Conservation (phyloP, 1,284 basidiomycete species). For the Pascua sp. region DNA sequence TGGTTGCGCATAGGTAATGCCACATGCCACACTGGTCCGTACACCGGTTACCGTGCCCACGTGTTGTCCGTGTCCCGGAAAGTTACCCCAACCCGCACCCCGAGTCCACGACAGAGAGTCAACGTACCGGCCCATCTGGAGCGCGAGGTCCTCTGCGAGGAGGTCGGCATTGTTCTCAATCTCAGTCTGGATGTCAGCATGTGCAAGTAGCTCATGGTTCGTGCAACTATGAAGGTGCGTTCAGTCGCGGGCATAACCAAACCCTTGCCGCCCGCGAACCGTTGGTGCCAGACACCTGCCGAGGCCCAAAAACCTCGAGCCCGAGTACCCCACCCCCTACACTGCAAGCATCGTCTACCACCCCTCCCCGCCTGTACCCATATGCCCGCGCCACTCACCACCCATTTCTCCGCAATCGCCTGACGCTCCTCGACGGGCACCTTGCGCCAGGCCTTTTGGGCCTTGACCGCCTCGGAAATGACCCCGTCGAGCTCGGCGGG, state of each 20-base stretch:
- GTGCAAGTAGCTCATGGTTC: not conserved
- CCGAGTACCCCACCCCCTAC: no score
- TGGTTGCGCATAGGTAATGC: no score
- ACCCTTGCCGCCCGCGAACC: not conserved
- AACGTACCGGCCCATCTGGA: slow-evolving; percentile 71
- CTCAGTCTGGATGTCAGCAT: slow-evolving; percentile 57
- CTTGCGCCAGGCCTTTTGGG: slow-evolving; percentile 70
- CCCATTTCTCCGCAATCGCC: slow-evolving; percentile 68
- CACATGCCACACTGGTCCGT: no score
- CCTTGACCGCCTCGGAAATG: slow-evolving; percentile 60
- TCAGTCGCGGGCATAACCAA: no score
- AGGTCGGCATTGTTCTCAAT: slow-evolving; percentile 68
- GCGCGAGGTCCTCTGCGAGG: slow-evolving; percentile 69
- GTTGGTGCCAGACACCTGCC: no score
- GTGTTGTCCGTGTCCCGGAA: no score
- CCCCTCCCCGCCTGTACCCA: no score
- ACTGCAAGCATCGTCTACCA: not conserved
- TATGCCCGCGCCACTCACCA: slow-evolving; percentile 54
- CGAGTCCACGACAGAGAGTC: not conserved
- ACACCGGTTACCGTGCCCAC: no score
- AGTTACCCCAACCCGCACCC: no score
- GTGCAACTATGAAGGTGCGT: not conserved
- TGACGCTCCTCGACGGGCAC: slow-evolving; percentile 68
- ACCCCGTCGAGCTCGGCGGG: slow-evolving; percentile 57
- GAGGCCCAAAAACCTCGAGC: no score